Base-by-base conservation (phyloP, 495 filamentous ascomycete species). In the Aspergillus nidulans region DNA sequence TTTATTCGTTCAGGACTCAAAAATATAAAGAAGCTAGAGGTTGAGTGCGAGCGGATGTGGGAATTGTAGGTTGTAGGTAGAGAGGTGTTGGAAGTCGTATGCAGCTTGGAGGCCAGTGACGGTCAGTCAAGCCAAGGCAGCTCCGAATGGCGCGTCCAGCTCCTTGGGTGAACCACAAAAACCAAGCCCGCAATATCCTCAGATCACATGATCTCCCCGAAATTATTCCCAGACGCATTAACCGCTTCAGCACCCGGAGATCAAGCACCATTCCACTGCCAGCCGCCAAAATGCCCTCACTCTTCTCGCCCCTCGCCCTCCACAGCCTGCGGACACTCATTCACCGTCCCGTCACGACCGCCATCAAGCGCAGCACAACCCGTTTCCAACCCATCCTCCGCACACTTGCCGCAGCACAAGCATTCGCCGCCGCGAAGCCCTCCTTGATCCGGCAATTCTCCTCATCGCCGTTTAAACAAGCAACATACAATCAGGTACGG, bases 401-500 rank as follows among this genome's bases (percentile, higher is more conserved):
- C 66, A 68, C 64, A 49, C 55, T 56, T 16, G 60, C 66, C 47
- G 62, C 72, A 45, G 44, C 53, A 39, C 21, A 41, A 43, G 50
- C 55, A 8, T 25, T 51, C 39, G 36, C 30, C 2, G 12, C 30
- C 24, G 52, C 60, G 4, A 47, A 30, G n/a, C 32, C 59, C 34
- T 43, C 59, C 20, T 4, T 49, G 21, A 60, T 63, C 44, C 69
- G 76, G 44, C 58, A 71, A 55, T 80, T 81, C 66, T 71, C 76
- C 3, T 69, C 71, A 49, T 74, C 77, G 15, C 64, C 73, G 6
- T 60, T 69, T 26, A 63, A 59, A 49, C 63, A 63, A 45, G 66
- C 77, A 48, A 81, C 78, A 46, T 79, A 78, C 60, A 81, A 76
- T 64, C 78, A 81, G 61, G 73, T 81, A 76, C 68, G 72, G 30